Evolutionary conservation across 495 filamentous ascomycete genomes (phyloP), one percentile per base, ranked within the genome.

Genomic region (Sabuloglossum arenarium): DNA sequence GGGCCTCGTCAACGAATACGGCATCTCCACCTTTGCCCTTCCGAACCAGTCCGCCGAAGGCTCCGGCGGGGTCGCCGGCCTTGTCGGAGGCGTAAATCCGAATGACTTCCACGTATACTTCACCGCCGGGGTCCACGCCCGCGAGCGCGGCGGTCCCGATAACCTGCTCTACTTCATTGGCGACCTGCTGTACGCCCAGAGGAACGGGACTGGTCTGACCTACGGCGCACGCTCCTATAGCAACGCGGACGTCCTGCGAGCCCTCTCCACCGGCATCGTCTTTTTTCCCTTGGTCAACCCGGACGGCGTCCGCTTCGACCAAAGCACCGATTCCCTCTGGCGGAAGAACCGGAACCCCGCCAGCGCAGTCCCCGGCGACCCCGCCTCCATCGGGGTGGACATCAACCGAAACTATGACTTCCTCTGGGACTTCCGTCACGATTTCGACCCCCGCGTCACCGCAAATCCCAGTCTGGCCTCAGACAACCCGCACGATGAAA

Each of bases 391-490:
- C 27, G 68, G 67, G 31, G 59, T 69, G 50, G 68, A 71, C 49
- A 59, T 71, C 19, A 69, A 71, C 63, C 64, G 68, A 53, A 71
- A 71, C 59, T 69, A 67, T 30, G 64, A 68, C 37, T 66, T 67
- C 32, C 45, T 65, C 9, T 70, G 67, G 67, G 62, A 71, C 56
- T 61, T 66, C 53, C 58, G 19, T 11, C 62, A 62, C 39, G 59
- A 64, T 39, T 70, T 69, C 58, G 63, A 64, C 25, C 46, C 65
- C 1, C 61, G 58, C 42, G 61, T 58, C 34, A 8, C 8, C 34
- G 16, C 8, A 0, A 45, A 55, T 25, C 9, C 37, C 52, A 24
- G 56, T 27, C 59, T 62, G 14, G 67, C 67, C 9, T 68, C 66
- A 0, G 60, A 57, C n/a, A 56, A 59, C 31, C 64, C 68, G 29